Evolutionary conservation across 345 rosid genomes (phyloP), one percentile per base, ranked within the genome.

Genomic region (Heritiera fomes): DNA sequence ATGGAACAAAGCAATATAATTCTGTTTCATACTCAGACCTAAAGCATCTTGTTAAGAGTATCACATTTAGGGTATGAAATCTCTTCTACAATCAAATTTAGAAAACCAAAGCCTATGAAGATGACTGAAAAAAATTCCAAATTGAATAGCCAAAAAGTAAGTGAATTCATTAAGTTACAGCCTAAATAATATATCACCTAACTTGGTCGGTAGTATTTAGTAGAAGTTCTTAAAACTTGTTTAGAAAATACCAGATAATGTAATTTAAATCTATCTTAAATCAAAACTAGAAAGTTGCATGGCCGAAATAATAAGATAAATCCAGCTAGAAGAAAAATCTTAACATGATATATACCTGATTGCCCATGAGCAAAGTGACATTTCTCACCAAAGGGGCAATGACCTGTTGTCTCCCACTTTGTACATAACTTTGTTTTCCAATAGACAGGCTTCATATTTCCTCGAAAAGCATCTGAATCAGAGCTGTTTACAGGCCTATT

Each of bases 351-450:
- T 56, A 73, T 82, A 96, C 99, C 98, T 85, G 97, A 81, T 83
- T 83, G 90, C 12, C 99, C 98, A 83, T 96, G 98, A 79, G 98
- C 99, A 83, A 90, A 96, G 90, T 92, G 93, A 62, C 99, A 94
- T 74, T 91, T 94, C 73, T 94, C 97, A 0, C 97, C 97, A 77
- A 91, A 96, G 71, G 94, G 97, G 65, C 99, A 94, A 12, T 91
- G 97, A 73, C 97, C 91, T 0, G 92, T 87, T 7, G 82, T 84
- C 80, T 92, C 92, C 89, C 89, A 96, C 85, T 94, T 94, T 40
- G 83, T 86, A 76, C 98, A 96, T 78, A 90, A 73, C 88, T 88
- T 96, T 30, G 98, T 96, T 88, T 92, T 96, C 98, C 99, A 94
- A 80, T 86, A 94, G 20, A 87, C 90, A 67, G 94, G 91, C 84